Base-by-base conservation (phyloP, 495 filamentous ascomycete species). In the Penicillium maclennaniae region DNA sequence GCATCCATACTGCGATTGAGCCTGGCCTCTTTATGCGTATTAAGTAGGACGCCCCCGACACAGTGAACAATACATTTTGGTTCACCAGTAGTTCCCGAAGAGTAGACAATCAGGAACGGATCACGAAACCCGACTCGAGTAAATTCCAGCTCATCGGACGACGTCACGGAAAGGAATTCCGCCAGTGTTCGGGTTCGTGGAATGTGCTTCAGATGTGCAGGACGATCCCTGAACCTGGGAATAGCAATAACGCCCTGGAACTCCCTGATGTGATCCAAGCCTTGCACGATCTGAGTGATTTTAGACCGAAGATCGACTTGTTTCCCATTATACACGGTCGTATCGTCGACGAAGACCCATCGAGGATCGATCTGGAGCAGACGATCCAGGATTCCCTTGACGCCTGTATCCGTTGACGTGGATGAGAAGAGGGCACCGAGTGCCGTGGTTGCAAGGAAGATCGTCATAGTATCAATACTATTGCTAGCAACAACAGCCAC, bases 21-120 rank as follows among this genome's bases (percentile, higher is more conserved):
- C 4, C 67, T 65, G 14, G 68, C 67, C 61, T 91, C 87, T 61
- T 88, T 89, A 53, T 60, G 68, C 2, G 63, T 64, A 56, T 77
- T 58, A 25, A 61, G 28, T 7, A 61, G 23, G 0, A 55, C 48
- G 6, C 55, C 59, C n/a, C 56, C 56, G 0, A 55, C 59, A n/a
- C 44, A 55, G 26, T 92, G 88, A 15, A 89, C 83, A 57, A 92
- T 92, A 63, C 88, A 89, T 59, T 92, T 92, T 4, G 88, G 88
- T 26, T 87, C 79, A 2, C 87, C 88, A 4, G 88, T 92, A 0
- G 88, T 92, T 4, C 88, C 88, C 21, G 79, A 84, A 7, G 83
- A 87, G 58, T 87, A 92, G n/a, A 91, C 76, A 23, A 92, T 82
- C 47, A 89, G 87, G 15, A 89, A 77, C 0, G 87, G 88, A 65